Base-by-base conservation (phyloP, 176 grass and related monocot genomes). In the Triticum dicoccoides region DNA sequence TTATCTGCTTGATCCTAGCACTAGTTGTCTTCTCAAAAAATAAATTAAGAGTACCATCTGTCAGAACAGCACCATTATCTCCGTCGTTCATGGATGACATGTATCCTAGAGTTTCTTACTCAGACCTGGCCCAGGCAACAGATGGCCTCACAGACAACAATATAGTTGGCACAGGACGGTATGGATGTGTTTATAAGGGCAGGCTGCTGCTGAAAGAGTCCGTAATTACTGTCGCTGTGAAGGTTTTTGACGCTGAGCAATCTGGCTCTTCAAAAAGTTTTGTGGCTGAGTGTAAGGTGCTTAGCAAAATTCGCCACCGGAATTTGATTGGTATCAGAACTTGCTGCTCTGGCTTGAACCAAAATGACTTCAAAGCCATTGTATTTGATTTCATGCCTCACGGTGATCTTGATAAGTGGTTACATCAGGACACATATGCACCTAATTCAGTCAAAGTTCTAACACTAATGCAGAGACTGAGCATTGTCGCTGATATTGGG, bases 371-470 rank as follows among this genome's bases (percentile, higher is more conserved):
- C 81, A 88, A 84, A 76, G 89, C 89, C 9, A 47, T 88, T 61
- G 45, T 91, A 23, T 82, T 88, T 33, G 77, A 88, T 65, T 87
- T 80, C 85, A 91, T 91, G 89, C 86, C 86, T 5, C 80, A 85
- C 5, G 68, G 81, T 13, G 79, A 52, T 69, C 65, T 91, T 21
- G 89, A 80, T 0, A 79, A 52, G 23, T 91, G 89, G 89, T 41
- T 73, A 73, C 69, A 44, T 18, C 65, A 4, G 2, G 32, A 32
- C 25, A 20, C 8, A 20, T 58, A 1, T 34, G 37, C 69, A 44
- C n/a, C 69, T 5, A 41, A 73, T 41, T 10, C 65, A 37, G 32
- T 21, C 4, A 73, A 24, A 73, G 21, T 44, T 42, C 18, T 75
- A 34, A 62, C 65, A 35, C 15, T 75, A 13, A 33, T 18, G 29